Conservation (phyloP, 805 yeast species). For the Wickerhamomyces bisporus region DNA sequence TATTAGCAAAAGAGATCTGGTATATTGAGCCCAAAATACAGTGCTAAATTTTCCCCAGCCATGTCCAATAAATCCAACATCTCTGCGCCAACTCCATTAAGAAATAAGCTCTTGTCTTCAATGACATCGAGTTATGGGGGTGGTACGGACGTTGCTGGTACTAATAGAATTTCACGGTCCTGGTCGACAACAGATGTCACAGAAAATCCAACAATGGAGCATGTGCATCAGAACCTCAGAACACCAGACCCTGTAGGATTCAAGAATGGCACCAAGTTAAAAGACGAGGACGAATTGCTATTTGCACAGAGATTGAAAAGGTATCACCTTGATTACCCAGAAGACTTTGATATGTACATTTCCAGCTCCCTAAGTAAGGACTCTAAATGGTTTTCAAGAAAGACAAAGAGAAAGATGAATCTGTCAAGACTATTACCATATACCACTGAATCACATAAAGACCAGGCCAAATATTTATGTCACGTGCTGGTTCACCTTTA, state of each 20-base stretch:
- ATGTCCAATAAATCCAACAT: conserved; percentile 11
- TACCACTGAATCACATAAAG: conserved; percentile 58
- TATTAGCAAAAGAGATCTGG: too few species aligned
- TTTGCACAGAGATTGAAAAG: conserved; percentile 28
- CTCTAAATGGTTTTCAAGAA: conserved; percentile 36
- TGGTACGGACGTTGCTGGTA: neutral
- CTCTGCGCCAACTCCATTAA: conserved; percentile 21
- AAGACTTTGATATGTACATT: conserved; percentile 29
- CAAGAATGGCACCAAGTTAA: conserved; percentile 1
- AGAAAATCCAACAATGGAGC: too few species aligned
- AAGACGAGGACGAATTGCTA: conserved; percentile 16
- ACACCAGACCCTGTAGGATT: conserved; percentile 22
- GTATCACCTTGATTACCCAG: conserved; percentile 51
- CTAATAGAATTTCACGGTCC: conserved; percentile 1
- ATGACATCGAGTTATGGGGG: neutral
- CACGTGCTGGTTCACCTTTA: conserved; percentile 79
- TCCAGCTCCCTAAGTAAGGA: conserved; percentile 26
- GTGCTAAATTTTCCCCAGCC: too few species aligned
- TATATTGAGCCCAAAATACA: too few species aligned
- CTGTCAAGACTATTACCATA: conserved; percentile 59
- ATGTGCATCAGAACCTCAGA: conserved; percentile 15
- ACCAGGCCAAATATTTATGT: conserved; percentile 66
- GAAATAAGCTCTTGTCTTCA: conserved; percentile 11
- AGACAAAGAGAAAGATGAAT: conserved; percentile 27
- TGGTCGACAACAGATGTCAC: conserved; percentile 16